Conservation (phyloP, 345 rosid species). For the Anacardium occidentale region DNA sequence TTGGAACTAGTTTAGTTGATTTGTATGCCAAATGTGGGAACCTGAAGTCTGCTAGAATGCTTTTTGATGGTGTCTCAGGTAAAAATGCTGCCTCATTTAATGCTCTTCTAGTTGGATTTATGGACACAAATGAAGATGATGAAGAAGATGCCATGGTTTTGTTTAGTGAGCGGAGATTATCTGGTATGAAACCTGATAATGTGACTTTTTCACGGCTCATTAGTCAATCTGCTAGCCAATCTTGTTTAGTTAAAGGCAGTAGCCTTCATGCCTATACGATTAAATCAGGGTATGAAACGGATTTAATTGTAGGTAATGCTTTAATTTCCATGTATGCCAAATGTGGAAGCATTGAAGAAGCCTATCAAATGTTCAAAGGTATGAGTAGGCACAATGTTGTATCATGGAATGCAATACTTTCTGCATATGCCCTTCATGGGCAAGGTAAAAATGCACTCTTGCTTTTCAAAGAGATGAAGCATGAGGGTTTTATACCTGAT, state of each 20-base stretch:
- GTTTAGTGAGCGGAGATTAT: constrained; percentile 25
- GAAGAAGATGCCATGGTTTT: constrained; percentile 29
- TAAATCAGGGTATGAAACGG: constrained; percentile 30
- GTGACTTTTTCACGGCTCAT: constrained; percentile 35
- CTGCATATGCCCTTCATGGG: constrained; percentile 34
- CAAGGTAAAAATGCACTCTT: constrained; percentile 28
- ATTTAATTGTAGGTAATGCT: constrained; percentile 25
- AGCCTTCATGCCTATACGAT: constrained; percentile 31
- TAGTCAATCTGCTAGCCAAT: constrained; percentile 27
- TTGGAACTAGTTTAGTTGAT: constrained; percentile 42
- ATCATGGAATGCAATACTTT: constrained; percentile 43
- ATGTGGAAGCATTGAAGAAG: constrained; percentile 30
- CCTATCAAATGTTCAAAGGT: constrained; percentile 23
- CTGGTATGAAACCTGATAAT: constrained; percentile 22
- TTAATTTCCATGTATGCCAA: constrained; percentile 39
- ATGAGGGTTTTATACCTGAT: constrained; percentile 23
- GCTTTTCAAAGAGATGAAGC: constrained; percentile 29
- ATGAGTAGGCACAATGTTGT: constrained; percentile 22
- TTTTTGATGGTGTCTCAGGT: constrained; percentile 20
- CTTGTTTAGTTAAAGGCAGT: constrained; percentile 30
- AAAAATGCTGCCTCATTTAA: constrained; percentile 25
- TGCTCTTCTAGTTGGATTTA: constrained; percentile 31
- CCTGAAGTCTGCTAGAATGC: constrained; percentile 23
- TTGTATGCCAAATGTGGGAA: constrained; percentile 50
- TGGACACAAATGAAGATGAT: constrained; percentile 18